Base-by-base conservation (phyloP, 169 alveolate genomes). In the Cryptosporidium bovis region DNA sequence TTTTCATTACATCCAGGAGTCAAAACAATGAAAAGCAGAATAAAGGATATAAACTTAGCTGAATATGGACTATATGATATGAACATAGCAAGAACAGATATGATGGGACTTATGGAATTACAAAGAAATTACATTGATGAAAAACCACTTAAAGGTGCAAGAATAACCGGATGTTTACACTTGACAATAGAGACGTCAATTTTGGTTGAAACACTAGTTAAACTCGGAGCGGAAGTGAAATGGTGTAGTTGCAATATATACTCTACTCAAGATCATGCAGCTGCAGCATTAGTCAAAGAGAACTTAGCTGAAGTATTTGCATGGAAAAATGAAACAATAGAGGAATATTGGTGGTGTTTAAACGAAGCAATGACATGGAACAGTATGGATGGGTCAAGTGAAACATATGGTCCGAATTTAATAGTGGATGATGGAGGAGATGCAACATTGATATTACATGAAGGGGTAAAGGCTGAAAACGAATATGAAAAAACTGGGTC, bases 391-490 rank as follows among this genome's bases (percentile, higher is more conserved):
- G 94, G 92, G n/a, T 95, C 91, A 58, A 53, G 33, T 15, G 51
- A 62, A 13, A 44, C 20, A 16, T 24, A 0, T 29, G 99, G 99
- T 56, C 99, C 99, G n/a, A 96, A 96, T 90, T 89, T 97, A 82
- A 92, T 98, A 50, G 98, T 97, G 46, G 99, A 98, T 91, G 99
- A 98, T 84, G 99, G 99, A 50, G 98, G 99, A 55, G 99, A 97
- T 77, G 97, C 98, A 67, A 95, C 99, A 20, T 91, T 96, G 83
- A 91, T 98, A 92, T 91, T 97, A 48, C 99, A 96, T 92, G 94
- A 94, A 82, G 99, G 99, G 27, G 95, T 92, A 51, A 90, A 89
- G 66, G 93, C 95, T 56, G 98, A 95, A 82, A 91, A 84, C 64
- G 93, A 68, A 55, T 92, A 89, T 82, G 94, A 90, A 51, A 69